These are phyloP conservation scores for Arthrobotrys sphaeroides DNA, from an alignment of 2,329 filamentous ascomycete species.

Conservation along the genomic window DNA sequence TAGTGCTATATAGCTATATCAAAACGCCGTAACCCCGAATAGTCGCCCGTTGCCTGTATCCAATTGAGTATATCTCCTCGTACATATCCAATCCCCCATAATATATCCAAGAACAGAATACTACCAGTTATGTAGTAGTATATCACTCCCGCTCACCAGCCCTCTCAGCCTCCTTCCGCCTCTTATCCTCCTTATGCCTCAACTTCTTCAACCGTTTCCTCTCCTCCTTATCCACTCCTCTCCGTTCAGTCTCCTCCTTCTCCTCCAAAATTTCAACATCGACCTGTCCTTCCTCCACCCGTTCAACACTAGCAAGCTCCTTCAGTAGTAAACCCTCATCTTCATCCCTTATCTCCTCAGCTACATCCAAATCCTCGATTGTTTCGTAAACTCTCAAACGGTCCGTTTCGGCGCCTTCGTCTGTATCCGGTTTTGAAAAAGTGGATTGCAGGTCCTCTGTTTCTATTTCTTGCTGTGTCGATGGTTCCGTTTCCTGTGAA, in stretches of 20 bases:
- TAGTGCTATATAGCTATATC: too few relatives aligned
- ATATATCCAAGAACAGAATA: too few relatives aligned
- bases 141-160: constrained; percentile 12
- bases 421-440: constrained; percentile 27
- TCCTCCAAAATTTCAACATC: not conserved
- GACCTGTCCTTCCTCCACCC: constrained; percentile 4
- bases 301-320: constrained; percentile 31
- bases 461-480: not conserved
- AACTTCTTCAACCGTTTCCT: constrained; percentile 46
- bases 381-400: constrained; percentile 53
- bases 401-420: constrained; percentile 46
- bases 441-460: not conserved
- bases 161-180: constrained; percentile 35
- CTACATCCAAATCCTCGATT: constrained; percentile 35
- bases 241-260: not conserved
- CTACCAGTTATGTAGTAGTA: not conserved
- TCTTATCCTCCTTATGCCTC: constrained; percentile 39
- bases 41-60: too few relatives aligned
- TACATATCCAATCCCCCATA: too few relatives aligned
- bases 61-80: too few relatives aligned
- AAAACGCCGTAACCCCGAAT: too few relatives aligned
- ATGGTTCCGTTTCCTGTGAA: not conserved
- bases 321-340: constrained; percentile 10
- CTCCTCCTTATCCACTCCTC: constrained; percentile 32
- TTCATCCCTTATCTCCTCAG: constrained; percentile 35